Base-by-base conservation (phyloP, 1,139 yeast species). In the Schizosaccharomyces versatilis region DNA sequence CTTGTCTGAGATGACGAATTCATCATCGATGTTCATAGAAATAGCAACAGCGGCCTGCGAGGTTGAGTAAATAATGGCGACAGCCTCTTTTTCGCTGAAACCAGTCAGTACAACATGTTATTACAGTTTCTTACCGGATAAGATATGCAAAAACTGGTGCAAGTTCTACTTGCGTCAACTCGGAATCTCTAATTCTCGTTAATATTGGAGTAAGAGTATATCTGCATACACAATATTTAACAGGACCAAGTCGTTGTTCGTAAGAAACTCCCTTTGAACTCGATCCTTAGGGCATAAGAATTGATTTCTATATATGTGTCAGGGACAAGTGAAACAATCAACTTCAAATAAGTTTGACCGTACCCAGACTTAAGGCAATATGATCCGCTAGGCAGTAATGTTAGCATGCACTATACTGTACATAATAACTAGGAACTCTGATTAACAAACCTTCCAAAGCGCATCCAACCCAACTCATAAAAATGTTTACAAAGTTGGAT, bases 1-100 rank as follows among this genome's bases (percentile, higher is more conserved):
- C 60, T 88, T 79, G 61, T 83, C 78, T 56, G 84, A 73, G 58
- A 90, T 86, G 53, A 73, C 72, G 67, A 88, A 86, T 65, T 78
- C 88, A 57, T 78, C 72, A 56, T 77, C 80, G 17, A 7, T 36
- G 66, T 75, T 66, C 60, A 84, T 67, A 0, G 94, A 79, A 53
- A 79, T 77, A 79, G 88, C 73, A 1, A 90, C 95, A 0, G 97
- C 95, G 57, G 73, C 74, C 63, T 81, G 90, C 0, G 96, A 86
- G 66, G 88, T 97, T 0, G 97, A 88, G 67, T 88, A 96, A 59
- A 88, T 86, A 66, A 95, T 84, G 0, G 96, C 95, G 9, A 94
- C 94, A 0, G 94, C 94, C 57, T 76, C 74, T 61, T 90, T 72
- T 68, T 77, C 66, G 2, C 54, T 52, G n/a, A 10, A 24, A 24